Conservation (phyloP, 352 stramenopile species). For the Phytopythium mirpurense region DNA sequence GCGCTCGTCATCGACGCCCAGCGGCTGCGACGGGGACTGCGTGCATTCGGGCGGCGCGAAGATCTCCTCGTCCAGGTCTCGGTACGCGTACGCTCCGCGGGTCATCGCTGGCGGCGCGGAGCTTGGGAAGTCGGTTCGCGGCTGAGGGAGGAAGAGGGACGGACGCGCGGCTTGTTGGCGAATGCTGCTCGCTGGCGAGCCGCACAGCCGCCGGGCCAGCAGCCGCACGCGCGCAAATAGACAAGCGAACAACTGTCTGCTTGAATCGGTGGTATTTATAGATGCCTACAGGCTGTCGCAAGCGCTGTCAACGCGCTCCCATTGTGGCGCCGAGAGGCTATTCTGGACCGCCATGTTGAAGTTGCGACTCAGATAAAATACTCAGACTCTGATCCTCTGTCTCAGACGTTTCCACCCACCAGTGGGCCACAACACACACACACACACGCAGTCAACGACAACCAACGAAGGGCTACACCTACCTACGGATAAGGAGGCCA, state of each 20-base stretch:
- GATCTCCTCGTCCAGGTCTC: constrained; percentile 26
- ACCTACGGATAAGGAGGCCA: no score
- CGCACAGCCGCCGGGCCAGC: background rate
- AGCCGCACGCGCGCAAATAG: constrained; percentile 1
- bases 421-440: no score
- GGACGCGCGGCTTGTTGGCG: background rate
- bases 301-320: no score
- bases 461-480: no score
- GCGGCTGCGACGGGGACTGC: background rate
- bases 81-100: constrained; percentile 14
- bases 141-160: no score
- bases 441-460: no score
- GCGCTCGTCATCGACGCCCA: background rate
- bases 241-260: background rate
- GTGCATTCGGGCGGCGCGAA: constrained; percentile 19
- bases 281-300: no score
- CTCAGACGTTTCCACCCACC: constrained; percentile 1
- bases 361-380: background rate
- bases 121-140: background rate
- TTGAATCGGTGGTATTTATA: no score
- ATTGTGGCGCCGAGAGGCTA: no score
- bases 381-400: background rate
- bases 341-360: no score
- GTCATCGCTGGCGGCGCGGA: background rate
- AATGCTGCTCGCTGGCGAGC: background rate